Base-by-base conservation (phyloP, 805 yeast species). In the Monosporozyma yasuniensis region DNA sequence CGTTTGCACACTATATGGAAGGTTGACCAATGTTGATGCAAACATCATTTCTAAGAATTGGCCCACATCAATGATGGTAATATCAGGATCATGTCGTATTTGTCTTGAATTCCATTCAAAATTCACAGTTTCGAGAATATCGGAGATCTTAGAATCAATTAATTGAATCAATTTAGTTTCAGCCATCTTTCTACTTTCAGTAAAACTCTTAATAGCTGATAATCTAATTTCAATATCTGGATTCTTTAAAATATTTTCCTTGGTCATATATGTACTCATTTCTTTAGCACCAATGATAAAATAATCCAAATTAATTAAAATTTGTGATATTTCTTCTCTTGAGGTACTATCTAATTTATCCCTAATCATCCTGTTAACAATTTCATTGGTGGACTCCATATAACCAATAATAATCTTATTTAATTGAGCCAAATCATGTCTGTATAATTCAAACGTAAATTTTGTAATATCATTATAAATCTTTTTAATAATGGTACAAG, bases 311-410 rank as follows among this genome's bases (percentile, higher is more conserved):
- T 93, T 89, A 51, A 93, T 84, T 56, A 87, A 74, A 56, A 87
- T 87, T 70, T 93, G 98, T 0, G 96, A 84, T 25, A 88, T 77
- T 56, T 88, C 90, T 66, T 91, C 98, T 61, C 95, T 86, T 54
- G 89, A 85, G 11, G 83, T 78, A 2, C 89, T 76, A 56, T 79
- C 76, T 46, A 84, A 75, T 52, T 81, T 80, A 12, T 75, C 73
- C 50, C 78, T 74, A 45, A 86, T 78, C 52, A 82, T 79, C 39
- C 72, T 72, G 56, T 87, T 77, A 1, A 91, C 84, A 1, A 86
- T 78, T 42, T 78, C 76, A 18, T 78, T 75, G 53, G 90, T 72
- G 21, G 70, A 63, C 60, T 93, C 97, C 48, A 89, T 74, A 1
- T 83, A 72, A 9, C 71, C 72, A 12, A 78, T 75, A 46, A 85